Evolutionary conservation across 1,284 basidiomycete species (phyloP), one percentile per base, ranked within the genome.

Genomic region (Fistulinella staudtii): DNA sequence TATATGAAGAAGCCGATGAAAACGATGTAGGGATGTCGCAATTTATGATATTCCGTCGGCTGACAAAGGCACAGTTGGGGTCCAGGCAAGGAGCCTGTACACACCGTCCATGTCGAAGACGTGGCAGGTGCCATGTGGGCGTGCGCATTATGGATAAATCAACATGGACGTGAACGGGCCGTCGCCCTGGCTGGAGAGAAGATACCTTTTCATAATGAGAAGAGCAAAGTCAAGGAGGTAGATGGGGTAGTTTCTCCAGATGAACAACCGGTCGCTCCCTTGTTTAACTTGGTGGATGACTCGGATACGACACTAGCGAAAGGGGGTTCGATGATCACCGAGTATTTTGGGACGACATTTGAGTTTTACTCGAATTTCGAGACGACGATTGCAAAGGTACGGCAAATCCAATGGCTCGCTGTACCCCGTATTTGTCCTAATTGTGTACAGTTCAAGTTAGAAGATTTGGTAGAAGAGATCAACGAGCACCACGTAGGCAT

Each of bases 251-350:
- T 78, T 15, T 68, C 80, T 5, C 71, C 77, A 13, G 71, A 77
- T 36, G 66, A 71, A 53, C 81, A 82, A 53, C 66, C 84, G 8
- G 61, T 79, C 24, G 85, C 83, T 3, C 89, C 90, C 9, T 54
- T 93, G 27, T 93, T 94, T 71, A 92, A 93, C 61, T 62, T 93
- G 45, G 89, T 85, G 47, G 92, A 94, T 59, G 86, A 93, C 48
- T 80, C 82, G 10, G 75, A 89, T 41, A 82, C 80, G 48, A 92
- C 89, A 2, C 73, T 90, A 45, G 71, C 84, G 23, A 85, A 82
- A 46, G 76, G 87, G n/a, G 89, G 85, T 3, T 75, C 79, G 46
- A 78, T 76, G 9, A 77, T 89, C 18, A 82, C 87, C 2, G 76
- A 80, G 15, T 78, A 82, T 53, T 94, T 93, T 64, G 85, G 80